Conservation (phyloP, 2,329 filamentous ascomycete genomes). For the Laburnicola sp. region DNA sequence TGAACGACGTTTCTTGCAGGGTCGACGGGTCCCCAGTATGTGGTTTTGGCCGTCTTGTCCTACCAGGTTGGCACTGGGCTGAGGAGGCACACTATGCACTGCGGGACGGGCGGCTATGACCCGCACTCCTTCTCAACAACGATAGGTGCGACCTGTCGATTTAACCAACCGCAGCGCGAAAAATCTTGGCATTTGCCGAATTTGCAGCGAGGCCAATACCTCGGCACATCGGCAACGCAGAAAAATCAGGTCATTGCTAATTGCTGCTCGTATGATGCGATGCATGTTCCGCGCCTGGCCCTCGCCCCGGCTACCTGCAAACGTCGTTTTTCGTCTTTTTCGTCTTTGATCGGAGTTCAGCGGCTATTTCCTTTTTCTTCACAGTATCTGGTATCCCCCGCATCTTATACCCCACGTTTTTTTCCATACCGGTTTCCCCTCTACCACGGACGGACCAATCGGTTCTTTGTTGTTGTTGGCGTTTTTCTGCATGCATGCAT, state of each 20-base stretch:
- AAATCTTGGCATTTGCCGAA: conserved; percentile 7
- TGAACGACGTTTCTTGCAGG: conserved; percentile 15
- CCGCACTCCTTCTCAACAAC: conserved; percentile 14
- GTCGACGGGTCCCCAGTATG: not conserved
- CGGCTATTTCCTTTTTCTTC: not conserved
- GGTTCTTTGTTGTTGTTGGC: not conserved
- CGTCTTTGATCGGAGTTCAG: not conserved
- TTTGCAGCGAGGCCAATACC: not conserved
- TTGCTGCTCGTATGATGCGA: not conserved
- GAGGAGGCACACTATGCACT: not conserved
- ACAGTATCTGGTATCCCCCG: conserved; percentile 2
- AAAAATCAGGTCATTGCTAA: not conserved
- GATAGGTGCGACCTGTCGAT: conserved; percentile 3
- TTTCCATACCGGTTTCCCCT: not conserved
- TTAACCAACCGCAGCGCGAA: not conserved
- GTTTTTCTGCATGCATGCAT: not conserved
- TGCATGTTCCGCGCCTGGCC: not conserved
- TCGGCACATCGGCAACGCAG: not conserved
- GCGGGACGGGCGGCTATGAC: conserved; percentile 15
- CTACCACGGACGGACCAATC: not conserved
- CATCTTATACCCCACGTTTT: conserved; percentile 4
- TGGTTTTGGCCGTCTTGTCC: not conserved
- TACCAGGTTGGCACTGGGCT: conserved; percentile 1
- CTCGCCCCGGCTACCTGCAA: not conserved
- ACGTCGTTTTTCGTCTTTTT: not conserved